Conservation (phyloP, 2,329 filamentous ascomycete species). For the Colletotrichum sp. region DNA sequence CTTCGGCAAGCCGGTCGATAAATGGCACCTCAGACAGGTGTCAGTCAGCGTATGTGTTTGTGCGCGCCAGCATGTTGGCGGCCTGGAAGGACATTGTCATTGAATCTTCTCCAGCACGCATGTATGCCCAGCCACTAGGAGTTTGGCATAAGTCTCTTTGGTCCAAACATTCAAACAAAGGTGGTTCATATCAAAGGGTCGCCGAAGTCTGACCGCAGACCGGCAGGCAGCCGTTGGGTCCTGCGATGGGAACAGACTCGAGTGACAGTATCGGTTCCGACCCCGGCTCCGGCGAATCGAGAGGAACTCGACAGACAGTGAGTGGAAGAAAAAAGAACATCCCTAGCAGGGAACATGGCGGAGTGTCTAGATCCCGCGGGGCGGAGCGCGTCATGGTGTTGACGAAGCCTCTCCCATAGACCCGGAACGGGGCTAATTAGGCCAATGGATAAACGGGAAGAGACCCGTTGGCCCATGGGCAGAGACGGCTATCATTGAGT, state of each 20-base stretch:
- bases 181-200: neutral
- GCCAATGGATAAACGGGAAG: neutral
- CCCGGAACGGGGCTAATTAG: neutral
- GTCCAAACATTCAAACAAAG: neutral
- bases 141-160: neutral
- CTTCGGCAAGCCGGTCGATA: neutral
- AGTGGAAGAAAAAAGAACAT: neutral
- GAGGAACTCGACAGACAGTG: neutral
- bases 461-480: neutral
- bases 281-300: neutral
- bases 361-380: neutral
- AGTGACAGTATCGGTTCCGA: neutral
- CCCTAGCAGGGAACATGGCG: neutral
- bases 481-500: neutral
- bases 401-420: neutral
- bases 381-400: neutral
- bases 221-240: neutral
- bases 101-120: neutral
- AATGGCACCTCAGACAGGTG: constrained; percentile 12
- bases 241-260: neutral
- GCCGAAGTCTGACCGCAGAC: neutral
- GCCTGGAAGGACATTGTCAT: neutral
- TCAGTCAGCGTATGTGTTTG: neutral
- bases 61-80: neutral
- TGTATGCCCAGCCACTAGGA: neutral